Base-by-base conservation (phyloP, 768 basidiomycete genomes). In the Hygrophorus russula region DNA sequence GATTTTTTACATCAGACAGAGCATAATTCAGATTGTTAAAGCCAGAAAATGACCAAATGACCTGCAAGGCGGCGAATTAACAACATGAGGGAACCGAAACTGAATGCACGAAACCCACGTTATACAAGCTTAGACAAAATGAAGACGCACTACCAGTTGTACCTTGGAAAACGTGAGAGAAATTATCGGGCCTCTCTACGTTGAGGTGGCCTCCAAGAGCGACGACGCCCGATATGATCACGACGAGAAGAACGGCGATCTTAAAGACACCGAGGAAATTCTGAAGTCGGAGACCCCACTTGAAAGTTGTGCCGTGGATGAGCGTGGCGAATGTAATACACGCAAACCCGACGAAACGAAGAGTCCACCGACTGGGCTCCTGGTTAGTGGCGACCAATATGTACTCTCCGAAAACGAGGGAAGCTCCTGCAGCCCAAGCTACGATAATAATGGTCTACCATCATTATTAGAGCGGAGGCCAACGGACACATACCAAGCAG, bases 1-100 rank as follows among this genome's bases (percentile, higher is more conserved):
- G 83, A 46, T 83, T 65, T 36, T 68, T 68, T 8, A 81, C 67
- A 46, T 85, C 81, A 1, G 73, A 70, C 10, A 83, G 63, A 0
- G 74, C 77, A 50, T 82, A 83, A 54, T 83, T 82, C 24, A 73
- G 77, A 49, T 79, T 81, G 27, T 70, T 73, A 56, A 76, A 84
- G 0, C 82, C 82, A 30, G 69, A 64, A 62, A 30, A 66, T 47
- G 59, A 73, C 75, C 73, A 76, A 44, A 13, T 24, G 9, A 14
- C 31, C 14, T 42, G 46, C 27, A 15, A 39, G 13, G 0, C 14
- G 28, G 12, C 24, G 34, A 15, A 24, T 24, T 24, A 24, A 24
- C 24, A 3, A 24, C n/a, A n/a, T n/a, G n/a, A n/a, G n/a, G n/a
- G 11, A 36, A 12, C 18, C 15, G 24, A 36, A n/a, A 27, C 17